Evolutionary conservation across 1,139 yeast genomes (phyloP).

Genomic region (Hansenula sp.): DNA sequence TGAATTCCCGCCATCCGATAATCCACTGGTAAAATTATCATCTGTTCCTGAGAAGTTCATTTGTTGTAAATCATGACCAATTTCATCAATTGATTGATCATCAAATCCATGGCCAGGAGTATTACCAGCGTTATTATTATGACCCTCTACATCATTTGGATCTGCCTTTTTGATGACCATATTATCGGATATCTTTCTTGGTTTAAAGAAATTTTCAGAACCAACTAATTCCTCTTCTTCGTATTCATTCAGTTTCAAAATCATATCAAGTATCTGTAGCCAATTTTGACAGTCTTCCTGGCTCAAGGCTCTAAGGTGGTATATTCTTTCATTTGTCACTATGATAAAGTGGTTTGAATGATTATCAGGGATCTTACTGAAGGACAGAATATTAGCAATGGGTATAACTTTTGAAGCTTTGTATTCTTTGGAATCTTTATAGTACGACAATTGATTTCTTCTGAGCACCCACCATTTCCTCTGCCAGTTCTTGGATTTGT

Average conservation of each 20-base stretch:
- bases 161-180: neutral
- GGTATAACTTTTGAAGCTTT: slow-evolving; percentile 48
- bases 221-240: slow-evolving; percentile 9
- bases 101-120: no score
- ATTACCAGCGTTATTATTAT: neutral
- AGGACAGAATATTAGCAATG: slow-evolving; percentile 21
- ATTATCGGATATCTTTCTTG: slow-evolving; percentile 2
- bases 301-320: slow-evolving; percentile 40
- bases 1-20: slow-evolving; percentile 21
- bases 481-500: slow-evolving; percentile 36
- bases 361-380: slow-evolving; percentile 35
- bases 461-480: slow-evolving; percentile 59
- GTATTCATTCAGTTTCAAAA: slow-evolving; percentile 8
- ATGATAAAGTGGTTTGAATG: slow-evolving; percentile 33
- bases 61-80: slow-evolving; percentile 9
- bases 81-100: neutral
- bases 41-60: slow-evolving; percentile 22
- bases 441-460: slow-evolving; percentile 49
- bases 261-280: slow-evolving; percentile 29
- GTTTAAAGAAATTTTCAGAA: slow-evolving; percentile 2
- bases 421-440: slow-evolving; percentile 54
- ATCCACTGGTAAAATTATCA: slow-evolving; percentile 28
- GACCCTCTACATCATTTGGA: neutral
- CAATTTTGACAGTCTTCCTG: slow-evolving; percentile 36
- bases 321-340: slow-evolving; percentile 29